Base-by-base conservation (phyloP, 164 flowering plant species). In the Annona cherimola region DNA sequence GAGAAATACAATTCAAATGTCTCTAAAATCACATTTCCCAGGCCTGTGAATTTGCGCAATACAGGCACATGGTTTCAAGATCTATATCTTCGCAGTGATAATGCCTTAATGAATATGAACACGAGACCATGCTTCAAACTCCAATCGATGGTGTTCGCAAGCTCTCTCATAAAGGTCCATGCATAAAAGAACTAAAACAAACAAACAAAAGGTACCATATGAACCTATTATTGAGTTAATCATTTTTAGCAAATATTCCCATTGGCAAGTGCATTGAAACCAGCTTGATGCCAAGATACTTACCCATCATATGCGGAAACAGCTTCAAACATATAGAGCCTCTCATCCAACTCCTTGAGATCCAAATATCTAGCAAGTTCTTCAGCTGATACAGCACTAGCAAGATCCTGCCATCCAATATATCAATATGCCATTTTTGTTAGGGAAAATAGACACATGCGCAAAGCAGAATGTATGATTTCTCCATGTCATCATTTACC, bases 231-330 rank as follows among this genome's bases (percentile, higher is more conserved):
- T 26, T 26, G 35, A 26, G 35, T 26, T 26, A 26, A 26, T 26
- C 35, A 26, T 26, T 26, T 26, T 26, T 26, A 26, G 35, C 35
- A 26, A 26, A 26, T 26, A 26, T 26, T 26, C 35, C 35, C 35
- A 26, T 26, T 26, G 16, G 12, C 59, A 54, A 54, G 59, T 54
- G 59, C 16, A 7, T 54, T 8, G 16, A 7, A 54, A 61, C 45
- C 9, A 64, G 40, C 40, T 3, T 14, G 4, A 64, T 12, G 67
- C 6, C 3, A 9, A 1, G 11, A 19, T 67, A 70, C 84, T 83
- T 72, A 94, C 99, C 99, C 99, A 73, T 94, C 96, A 83, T 80
- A 84, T 42, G 87, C 93, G 59, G 98, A 94, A 79, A 94, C 92
- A 78, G 89, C 96, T 84, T 87, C 94, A 84, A 86, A 90, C 87